Evolutionary conservation across 441 rosid species (phyloP), one percentile per base, ranked within the genome.

Genomic region (Adansonia grandidieri): DNA sequence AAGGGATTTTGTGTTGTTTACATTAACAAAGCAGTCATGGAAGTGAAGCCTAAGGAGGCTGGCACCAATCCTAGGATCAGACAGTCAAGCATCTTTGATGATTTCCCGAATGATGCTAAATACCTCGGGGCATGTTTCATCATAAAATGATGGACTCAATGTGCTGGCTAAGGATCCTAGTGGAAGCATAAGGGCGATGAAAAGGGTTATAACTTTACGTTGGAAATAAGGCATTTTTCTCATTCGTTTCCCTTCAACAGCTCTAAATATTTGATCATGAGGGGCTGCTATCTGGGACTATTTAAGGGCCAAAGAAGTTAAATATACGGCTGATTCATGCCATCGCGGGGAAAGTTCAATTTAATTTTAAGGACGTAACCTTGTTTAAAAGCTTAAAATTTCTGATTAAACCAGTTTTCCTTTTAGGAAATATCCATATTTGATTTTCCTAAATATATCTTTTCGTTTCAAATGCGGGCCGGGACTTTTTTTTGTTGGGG

Each of bases 21-120:
- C 97, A 63, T 91, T 82, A 54, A 91, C 97, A 64, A 92, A 91
- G 81, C 97, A 92, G 69, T 92, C 97, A 70, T 89, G 95, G 83
- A 92, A 92, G 78, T 91, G 93, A 78, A 92, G 89, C 81, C 93
- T 88, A 63, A 90, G 79, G 74, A 92, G 89, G 80, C 90, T 88
- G 77, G 93, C 94, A 15, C 82, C 84, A 57, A 88, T 89, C 66
- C 93, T 82, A 68, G 85, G 82, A 61, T 90, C 93, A 11, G 85
- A 80, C 65, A 69, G 65, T 42, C 82, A 74, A 57, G 88, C 85
- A 3, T 82, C 37, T 57, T 53, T 22, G 13, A 90, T 74, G 58
- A 86, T 86, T 0, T 24, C 79, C 0, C 85, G 81, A 28, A 90
- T 82, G 58, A 89, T 86, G 71, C 58, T 60, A 0, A 71, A 19